Conservation (phyloP, 805 yeast genomes). For the Debaryomyces hansenii region DNA sequence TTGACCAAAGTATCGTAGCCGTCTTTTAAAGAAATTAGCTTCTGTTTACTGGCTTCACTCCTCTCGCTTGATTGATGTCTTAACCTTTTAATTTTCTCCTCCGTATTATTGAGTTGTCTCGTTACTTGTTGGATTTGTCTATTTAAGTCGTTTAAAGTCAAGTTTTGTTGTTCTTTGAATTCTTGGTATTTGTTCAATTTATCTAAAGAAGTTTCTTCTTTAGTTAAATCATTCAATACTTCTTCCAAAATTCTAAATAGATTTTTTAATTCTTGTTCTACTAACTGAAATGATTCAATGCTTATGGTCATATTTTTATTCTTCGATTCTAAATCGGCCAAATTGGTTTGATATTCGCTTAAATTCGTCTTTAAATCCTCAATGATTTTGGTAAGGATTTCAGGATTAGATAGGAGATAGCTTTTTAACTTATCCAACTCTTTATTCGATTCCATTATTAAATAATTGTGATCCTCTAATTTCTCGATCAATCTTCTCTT, state of each 20-base stretch:
- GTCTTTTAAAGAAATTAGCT: slow-evolving; percentile 42
- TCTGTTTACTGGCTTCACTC: slow-evolving; percentile 39
- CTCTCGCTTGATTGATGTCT: slow-evolving; percentile 47
- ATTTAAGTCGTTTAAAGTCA: slow-evolving; percentile 38
- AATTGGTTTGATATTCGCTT: slow-evolving; percentile 28
- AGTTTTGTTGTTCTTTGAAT: slow-evolving; percentile 35
- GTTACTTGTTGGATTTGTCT: slow-evolving; percentile 48
- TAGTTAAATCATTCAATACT: slow-evolving; percentile 44
- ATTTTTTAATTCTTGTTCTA: slow-evolving; percentile 40
- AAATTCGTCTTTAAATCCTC: slow-evolving; percentile 50
- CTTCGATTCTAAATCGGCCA: slow-evolving; percentile 36
- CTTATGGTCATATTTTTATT: slow-evolving; percentile 54
- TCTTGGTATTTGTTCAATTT: slow-evolving; percentile 42
- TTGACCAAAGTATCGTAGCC: slow-evolving; percentile 50
- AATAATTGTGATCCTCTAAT: slow-evolving; percentile 59
- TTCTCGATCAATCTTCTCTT: slow-evolving; percentile 58
- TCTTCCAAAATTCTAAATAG: slow-evolving; percentile 53
- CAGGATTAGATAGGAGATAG: slow-evolving; percentile 62
- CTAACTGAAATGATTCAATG: slow-evolving; percentile 54
- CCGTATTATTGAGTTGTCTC: slow-evolving; percentile 48
- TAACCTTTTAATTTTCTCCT: slow-evolving; percentile 48
- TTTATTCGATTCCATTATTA: slow-evolving; percentile 55
- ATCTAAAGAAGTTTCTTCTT: slow-evolving; percentile 41
- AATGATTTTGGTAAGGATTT: slow-evolving; percentile 51
- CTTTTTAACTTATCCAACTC: slow-evolving; percentile 60